Conservation (phyloP, 306 rosid genomes). For the Begonia fuchsioides region DNA sequence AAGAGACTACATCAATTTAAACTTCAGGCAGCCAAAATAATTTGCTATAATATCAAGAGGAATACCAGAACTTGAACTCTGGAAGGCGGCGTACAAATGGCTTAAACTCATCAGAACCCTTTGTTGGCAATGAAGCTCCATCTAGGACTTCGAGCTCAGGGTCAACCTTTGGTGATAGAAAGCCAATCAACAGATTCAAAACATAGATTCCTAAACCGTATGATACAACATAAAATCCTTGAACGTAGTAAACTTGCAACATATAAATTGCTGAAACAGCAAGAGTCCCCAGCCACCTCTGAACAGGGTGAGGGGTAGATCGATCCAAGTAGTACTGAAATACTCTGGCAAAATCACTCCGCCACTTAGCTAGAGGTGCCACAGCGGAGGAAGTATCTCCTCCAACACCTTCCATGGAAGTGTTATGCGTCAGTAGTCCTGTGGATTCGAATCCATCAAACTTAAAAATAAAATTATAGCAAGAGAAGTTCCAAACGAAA, state of each 20-base stretch:
- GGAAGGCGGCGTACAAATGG: conserved; percentile 70
- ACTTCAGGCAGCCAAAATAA: background rate
- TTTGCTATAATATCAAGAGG: background rate
- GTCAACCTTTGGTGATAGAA: conserved; percentile 53
- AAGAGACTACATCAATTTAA: background rate
- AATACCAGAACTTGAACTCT: conserved; percentile 69
- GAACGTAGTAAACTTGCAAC: conserved; percentile 39
- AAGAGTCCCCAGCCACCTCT: conserved; percentile 60
- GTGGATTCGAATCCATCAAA: conserved; percentile 1
- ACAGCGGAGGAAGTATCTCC: conserved; percentile 24
- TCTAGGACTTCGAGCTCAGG: conserved; percentile 49
- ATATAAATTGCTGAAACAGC: conserved; percentile 25
- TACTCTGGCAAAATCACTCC: conserved; percentile 26
- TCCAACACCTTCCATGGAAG: conserved; percentile 38
- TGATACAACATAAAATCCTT: conserved; percentile 49
- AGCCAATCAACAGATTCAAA: conserved; percentile 54
- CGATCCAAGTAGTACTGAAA: conserved; percentile 59
- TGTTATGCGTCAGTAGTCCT: conserved; percentile 11
- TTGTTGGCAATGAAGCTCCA: conserved; percentile 54
- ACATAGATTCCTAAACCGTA: conserved; percentile 53
- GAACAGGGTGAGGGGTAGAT: conserved; percentile 35
- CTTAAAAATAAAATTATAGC: background rate
- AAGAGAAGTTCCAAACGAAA: background rate
- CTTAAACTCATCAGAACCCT: conserved; percentile 49
- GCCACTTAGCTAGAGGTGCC: conserved; percentile 44